phyloP scores from a whole-genome alignment of 345 rosid species.

The Lenwebbia sp. region DNA sequence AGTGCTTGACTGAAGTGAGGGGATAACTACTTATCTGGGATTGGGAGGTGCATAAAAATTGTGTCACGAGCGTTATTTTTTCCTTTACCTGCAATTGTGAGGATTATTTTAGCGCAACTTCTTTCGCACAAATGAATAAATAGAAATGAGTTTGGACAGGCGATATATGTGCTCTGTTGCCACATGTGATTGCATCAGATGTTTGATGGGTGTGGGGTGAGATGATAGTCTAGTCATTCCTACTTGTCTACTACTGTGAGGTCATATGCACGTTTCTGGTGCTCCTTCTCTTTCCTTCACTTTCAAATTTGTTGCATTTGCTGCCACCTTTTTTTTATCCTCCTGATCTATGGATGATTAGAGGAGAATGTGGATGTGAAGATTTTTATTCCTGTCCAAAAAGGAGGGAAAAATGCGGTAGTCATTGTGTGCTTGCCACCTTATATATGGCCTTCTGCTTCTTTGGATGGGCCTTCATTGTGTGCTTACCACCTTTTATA shows the following conservation, averaged over 20 bases:
- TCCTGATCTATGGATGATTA: not conserved
- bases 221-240: not conserved
- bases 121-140: not conserved
- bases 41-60: not conserved
- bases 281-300: not conserved
- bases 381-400: not conserved
- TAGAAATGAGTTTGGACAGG: not conserved
- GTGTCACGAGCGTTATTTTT: not conserved
- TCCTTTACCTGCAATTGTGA: not conserved
- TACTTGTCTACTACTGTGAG: not conserved
- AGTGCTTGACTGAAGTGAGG: not conserved
- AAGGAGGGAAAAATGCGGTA: not conserved
- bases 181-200: not conserved
- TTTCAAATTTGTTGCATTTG: not conserved
- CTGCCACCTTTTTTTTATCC: not conserved
- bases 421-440: not conserved
- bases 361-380: not conserved
- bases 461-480: not conserved
- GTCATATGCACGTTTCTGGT: not conserved
- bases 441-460: not conserved
- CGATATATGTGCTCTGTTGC: not conserved
- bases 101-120: not conserved
- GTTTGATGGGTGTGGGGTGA: not conserved
- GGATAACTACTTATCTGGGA: not conserved
- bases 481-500: no score